These are phyloP conservation scores for Mycena indigotica DNA, from an alignment of 768 basidiomycete genomes.

Conservation along the genomic window DNA sequence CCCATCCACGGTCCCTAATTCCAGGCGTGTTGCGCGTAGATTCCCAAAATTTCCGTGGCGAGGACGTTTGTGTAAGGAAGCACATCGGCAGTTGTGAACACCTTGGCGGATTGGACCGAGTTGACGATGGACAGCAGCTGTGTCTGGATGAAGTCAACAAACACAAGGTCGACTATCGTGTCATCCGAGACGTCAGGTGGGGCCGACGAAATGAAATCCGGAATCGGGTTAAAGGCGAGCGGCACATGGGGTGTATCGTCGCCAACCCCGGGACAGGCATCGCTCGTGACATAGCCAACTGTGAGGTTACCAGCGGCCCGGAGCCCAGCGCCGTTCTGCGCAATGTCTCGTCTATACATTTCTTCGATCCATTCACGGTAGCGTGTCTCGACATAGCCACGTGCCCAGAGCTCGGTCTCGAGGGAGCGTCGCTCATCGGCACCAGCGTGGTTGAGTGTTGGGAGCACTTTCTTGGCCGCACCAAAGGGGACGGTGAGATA, in stretches of 20 bases:
- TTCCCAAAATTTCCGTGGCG: constrained; percentile 53
- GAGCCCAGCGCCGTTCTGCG: constrained; percentile 37
- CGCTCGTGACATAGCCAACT: constrained; percentile 73
- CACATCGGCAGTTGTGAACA: constrained; percentile 56
- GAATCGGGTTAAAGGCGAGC: constrained; percentile 54
- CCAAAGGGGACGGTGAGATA: constrained; percentile 59
- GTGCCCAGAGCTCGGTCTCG: constrained; percentile 44
- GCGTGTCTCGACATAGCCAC: constrained; percentile 52
- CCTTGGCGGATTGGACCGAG: constrained; percentile 47
- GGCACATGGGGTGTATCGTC: constrained; percentile 73
- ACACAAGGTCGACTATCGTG: constrained; percentile 71
- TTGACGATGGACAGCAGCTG: constrained; percentile 61
- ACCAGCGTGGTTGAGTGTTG: constrained; percentile 51
- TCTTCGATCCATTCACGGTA: constrained; percentile 61
- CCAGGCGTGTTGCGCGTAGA: constrained; percentile 56
- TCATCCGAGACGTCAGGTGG: constrained; percentile 52
- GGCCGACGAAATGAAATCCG: constrained; percentile 61
- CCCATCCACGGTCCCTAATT: constrained; percentile 33
- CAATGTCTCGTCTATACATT: constrained; percentile 41
- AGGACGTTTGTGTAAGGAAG: constrained; percentile 54
- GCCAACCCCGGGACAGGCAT: constrained; percentile 74
- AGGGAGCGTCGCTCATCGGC: constrained; percentile 39
- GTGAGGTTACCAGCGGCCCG: constrained; percentile 56
- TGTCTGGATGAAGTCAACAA: constrained; percentile 66
- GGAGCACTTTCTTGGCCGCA: constrained; percentile 56